Evolutionary conservation across 176 grass and related monocot genomes (phyloP).

Genomic region (Zizania latifolia): DNA sequence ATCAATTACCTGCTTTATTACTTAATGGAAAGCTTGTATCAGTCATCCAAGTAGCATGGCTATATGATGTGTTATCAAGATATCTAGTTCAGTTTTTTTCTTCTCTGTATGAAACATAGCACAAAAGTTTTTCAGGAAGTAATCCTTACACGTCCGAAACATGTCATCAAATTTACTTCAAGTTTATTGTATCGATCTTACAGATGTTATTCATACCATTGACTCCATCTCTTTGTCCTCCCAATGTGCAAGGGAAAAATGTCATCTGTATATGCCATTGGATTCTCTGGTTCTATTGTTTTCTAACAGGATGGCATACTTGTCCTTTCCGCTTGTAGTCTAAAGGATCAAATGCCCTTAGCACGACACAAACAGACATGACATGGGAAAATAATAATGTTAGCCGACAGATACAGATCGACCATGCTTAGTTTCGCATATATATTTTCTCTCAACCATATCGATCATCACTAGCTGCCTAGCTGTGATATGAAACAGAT

Average conservation of each 20-base stretch:
- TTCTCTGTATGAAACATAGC: too few relatives aligned
- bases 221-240: background rate
- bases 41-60: too few relatives aligned
- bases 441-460: background rate
- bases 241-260: background rate
- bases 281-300: conserved; percentile 11
- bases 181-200: background rate
- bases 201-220: background rate
- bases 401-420: background rate
- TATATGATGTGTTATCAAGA: background rate
- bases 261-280: background rate
- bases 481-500: background rate
- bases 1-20: too few relatives aligned
- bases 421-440: background rate
- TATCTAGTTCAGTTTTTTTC: too few relatives aligned
- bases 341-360: background rate
- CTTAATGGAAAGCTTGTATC: background rate
- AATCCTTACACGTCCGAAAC: background rate
- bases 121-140: too few relatives aligned
- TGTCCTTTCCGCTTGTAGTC: conserved; percentile 9
- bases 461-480: background rate
- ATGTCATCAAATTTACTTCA: background rate
- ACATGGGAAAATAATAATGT: background rate
- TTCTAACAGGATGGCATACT: background rate
- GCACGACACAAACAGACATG: background rate